A percentile compares a stretch with the other conserved stretches of the same genome.
Evolutionary conservation across 768 basidiomycete species (phyloP).

Genomic region (Russula earlei): DNA sequence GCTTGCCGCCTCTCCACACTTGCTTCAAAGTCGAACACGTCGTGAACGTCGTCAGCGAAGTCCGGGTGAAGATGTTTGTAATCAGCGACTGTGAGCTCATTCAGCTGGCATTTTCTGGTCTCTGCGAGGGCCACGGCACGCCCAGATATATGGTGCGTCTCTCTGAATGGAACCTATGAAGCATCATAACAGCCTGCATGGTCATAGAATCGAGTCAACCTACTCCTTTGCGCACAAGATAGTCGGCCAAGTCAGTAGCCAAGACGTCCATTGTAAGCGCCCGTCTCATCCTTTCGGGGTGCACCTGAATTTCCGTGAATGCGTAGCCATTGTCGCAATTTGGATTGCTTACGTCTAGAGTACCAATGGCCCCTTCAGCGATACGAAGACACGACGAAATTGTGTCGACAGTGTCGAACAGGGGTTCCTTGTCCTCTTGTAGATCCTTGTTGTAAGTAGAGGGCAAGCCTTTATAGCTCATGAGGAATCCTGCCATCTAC

Average conservation of each 20-base stretch:
- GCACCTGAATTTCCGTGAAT: conserved; percentile 43
- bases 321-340: neutral
- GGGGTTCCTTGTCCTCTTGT: conserved; percentile 96
- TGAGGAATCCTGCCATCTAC: conserved; percentile 94
- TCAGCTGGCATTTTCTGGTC: conserved; percentile 66
- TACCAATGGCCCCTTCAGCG: conserved; percentile 89
- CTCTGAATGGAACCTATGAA: conserved; percentile 87
- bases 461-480: conserved; percentile 94
- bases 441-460: conserved; percentile 99
- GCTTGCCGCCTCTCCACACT: conserved; percentile 88
- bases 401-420: conserved; percentile 91
- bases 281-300: conserved; percentile 80
- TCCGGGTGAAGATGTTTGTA: conserved; percentile 64
- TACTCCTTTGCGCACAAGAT: conserved; percentile 97
- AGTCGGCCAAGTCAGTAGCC: conserved; percentile 97
- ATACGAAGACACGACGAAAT: conserved; percentile 83
- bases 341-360: conserved; percentile 57
- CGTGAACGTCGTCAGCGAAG: conserved; percentile 73
- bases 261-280: conserved; percentile 96
- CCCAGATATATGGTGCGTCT: conserved; percentile 97
- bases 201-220: conserved; percentile 25
- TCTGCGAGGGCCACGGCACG: conserved; percentile 94
- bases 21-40: conserved; percentile 91
- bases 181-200: conserved; percentile 4
- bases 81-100: conserved; percentile 71